Conservation (phyloP, 805 yeast genomes). For the Metschnikowia lochheadii region DNA sequence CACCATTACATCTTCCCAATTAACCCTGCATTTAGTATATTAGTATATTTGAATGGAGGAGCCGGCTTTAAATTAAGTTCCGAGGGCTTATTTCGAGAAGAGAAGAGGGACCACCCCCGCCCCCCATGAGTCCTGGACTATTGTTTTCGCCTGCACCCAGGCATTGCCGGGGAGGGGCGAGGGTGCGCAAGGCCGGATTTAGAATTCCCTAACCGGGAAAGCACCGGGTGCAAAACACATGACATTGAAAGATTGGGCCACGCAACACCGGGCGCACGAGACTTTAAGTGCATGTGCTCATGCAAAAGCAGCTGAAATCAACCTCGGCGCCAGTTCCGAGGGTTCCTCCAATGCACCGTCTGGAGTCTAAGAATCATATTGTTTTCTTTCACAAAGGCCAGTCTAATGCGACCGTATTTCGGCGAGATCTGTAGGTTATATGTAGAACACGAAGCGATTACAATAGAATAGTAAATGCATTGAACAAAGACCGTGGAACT, state of each 20-base stretch:
- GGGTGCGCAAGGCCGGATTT: not conserved
- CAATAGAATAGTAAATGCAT: too few relatives aligned
- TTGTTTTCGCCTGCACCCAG: not conserved
- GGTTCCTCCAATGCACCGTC: not conserved
- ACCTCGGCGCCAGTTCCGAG: not conserved
- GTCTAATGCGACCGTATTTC: too few relatives aligned
- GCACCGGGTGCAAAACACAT: not conserved
- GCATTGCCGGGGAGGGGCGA: not conserved
- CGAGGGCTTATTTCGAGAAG: not conserved
- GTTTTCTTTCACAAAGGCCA: too few relatives aligned
- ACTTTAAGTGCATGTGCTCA: not conserved
- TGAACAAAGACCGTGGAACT: too few relatives aligned
- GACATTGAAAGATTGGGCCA: not conserved
- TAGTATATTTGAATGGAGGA: not conserved
- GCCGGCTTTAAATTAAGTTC: not conserved
- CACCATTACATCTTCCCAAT: not conserved
- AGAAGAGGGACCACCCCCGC: not conserved
- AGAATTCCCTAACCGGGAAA: not conserved
- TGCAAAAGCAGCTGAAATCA: not conserved
- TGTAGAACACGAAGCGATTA: too few relatives aligned
- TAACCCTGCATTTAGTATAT: too few relatives aligned
- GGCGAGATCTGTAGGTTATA: too few relatives aligned
- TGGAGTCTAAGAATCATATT: too few relatives aligned
- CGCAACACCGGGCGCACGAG: not conserved
- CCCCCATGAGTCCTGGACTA: too few relatives aligned